Evolutionary conservation across 108 stramenopile genomes (phyloP).

Genomic region (Skeletonema potamos): DNA sequence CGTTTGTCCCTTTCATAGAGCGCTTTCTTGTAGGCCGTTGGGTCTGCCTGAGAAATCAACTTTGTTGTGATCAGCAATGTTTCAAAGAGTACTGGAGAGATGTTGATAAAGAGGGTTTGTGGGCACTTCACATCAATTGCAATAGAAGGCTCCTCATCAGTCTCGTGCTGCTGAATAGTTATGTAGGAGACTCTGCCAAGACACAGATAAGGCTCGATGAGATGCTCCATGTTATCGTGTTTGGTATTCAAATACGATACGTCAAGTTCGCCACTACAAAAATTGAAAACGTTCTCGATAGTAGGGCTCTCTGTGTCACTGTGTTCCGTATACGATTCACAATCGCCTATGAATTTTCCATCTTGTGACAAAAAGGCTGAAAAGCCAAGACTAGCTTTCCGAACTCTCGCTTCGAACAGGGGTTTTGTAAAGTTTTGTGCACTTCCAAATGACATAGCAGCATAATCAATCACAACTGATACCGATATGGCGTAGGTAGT

Average conservation of each 20-base stretch:
- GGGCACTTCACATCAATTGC: slow-evolving; percentile 9
- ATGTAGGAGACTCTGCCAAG: slow-evolving; percentile 18
- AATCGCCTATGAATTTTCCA: slow-evolving; percentile 3
- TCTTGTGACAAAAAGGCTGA: slow-evolving; percentile 7
- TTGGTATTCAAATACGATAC: slow-evolving; percentile 30
- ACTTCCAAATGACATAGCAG: slow-evolving; percentile 18
- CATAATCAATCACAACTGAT: slow-evolving; percentile 1
- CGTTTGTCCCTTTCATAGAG: slow-evolving; percentile 9
- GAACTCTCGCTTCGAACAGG: slow-evolving; percentile 9
- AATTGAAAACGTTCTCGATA: background rate
- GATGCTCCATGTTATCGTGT: slow-evolving; percentile 35
- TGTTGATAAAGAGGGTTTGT: slow-evolving; percentile 5
- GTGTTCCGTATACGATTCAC: background rate
- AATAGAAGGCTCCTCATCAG: background rate
- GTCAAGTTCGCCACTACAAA: slow-evolving; percentile 4
- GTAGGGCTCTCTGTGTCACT: background rate
- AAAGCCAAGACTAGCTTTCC: background rate
- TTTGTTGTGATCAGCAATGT: slow-evolving; percentile 4
- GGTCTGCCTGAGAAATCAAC: slow-evolving; percentile 17
- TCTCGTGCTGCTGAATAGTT: slow-evolving; percentile 1
- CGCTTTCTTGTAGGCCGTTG: slow-evolving; percentile 1
- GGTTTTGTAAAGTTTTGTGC: slow-evolving; percentile 18
- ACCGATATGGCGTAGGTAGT: background rate
- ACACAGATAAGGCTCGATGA: slow-evolving; percentile 35
- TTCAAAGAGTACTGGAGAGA: slow-evolving; percentile 13